A percentile compares a stretch with the other conserved stretches of the same genome.
Evolutionary conservation across 192 early-diverging fungal genomes (phyloP).

Genomic region (Coemansia sp.): DNA sequence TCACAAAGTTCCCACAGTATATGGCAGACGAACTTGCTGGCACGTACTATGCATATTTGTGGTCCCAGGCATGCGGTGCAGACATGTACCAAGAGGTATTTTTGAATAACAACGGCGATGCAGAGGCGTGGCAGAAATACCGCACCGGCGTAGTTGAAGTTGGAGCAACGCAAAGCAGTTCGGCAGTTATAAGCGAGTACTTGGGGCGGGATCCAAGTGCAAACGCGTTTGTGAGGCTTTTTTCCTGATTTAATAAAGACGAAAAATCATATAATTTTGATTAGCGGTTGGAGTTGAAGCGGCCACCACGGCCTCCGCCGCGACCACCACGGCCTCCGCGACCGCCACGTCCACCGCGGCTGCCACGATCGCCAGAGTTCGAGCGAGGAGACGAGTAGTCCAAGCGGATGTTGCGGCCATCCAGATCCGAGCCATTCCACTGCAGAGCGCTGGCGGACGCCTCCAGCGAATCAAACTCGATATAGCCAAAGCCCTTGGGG

Average conservation of each 20-base stretch:
- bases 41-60: constrained; percentile 71
- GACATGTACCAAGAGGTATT: constrained; percentile 73
- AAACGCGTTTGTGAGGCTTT: no score
- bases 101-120: constrained; percentile 56
- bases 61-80: constrained; percentile 70
- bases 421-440: constrained; percentile 73
- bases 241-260: background rate
- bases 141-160: no score
- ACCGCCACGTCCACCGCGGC: constrained; percentile 48
- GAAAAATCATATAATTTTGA: background rate
- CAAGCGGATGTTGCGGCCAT: constrained; percentile 79
- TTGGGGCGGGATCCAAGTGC: no score
- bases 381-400: constrained; percentile 70
- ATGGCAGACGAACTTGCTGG: constrained; percentile 62
- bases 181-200: no score
- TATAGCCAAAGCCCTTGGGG: constrained; percentile 94
- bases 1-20: constrained; percentile 57
- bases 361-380: constrained; percentile 49
- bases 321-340: constrained; percentile 50
- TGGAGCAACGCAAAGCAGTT: no score
- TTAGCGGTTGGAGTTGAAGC: constrained; percentile 13
- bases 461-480: constrained; percentile 88
- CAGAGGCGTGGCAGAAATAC: constrained; percentile 1
- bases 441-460: constrained; percentile 92
- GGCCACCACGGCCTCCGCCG: background rate